Conservation (phyloP, 2,329 filamentous ascomycete species). For the Verticillium nonalfalfae region DNA sequence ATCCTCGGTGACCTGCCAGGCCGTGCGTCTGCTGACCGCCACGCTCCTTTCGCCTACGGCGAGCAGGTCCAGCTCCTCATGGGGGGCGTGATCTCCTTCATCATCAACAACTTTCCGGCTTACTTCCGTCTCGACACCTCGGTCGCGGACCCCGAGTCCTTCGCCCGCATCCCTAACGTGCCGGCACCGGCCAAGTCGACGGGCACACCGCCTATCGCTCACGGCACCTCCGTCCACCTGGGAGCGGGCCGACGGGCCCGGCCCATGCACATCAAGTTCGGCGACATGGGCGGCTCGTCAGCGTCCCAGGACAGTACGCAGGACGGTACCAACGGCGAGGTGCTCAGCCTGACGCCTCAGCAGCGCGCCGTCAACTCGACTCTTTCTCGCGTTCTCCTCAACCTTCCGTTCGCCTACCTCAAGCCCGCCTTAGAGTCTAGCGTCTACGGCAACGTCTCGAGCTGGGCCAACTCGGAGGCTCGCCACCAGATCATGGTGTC, state of each 20-base stretch:
- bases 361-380: conserved; percentile 29
- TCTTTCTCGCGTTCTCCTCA: conserved; percentile 62
- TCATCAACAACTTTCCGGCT: conserved; percentile 52
- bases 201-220: conserved; percentile 24
- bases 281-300: conserved; percentile 40
- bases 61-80: conserved; percentile 49
- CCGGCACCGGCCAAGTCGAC: conserved; percentile 26
- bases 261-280: conserved; percentile 62
- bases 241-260: conserved; percentile 39
- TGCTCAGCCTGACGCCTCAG: neutral
- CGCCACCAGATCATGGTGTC: conserved; percentile 41
- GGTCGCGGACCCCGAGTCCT: conserved; percentile 25
- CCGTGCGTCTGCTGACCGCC: conserved; percentile 19
- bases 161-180: conserved; percentile 38
- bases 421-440: conserved; percentile 59
- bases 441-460: conserved; percentile 43
- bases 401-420: conserved; percentile 61
- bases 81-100: conserved; percentile 48
- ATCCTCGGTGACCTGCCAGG: conserved; percentile 31
- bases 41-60: conserved; percentile 42
- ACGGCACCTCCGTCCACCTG: conserved; percentile 27
- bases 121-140: conserved; percentile 53
- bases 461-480: conserved; percentile 40
- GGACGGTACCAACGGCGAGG: conserved; percentile 17
- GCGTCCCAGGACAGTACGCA: conserved; percentile 12